These are phyloP conservation scores for Colletotrichum sublineola DNA, from an alignment of 2,329 filamentous ascomycete species.

Conservation along the genomic window DNA sequence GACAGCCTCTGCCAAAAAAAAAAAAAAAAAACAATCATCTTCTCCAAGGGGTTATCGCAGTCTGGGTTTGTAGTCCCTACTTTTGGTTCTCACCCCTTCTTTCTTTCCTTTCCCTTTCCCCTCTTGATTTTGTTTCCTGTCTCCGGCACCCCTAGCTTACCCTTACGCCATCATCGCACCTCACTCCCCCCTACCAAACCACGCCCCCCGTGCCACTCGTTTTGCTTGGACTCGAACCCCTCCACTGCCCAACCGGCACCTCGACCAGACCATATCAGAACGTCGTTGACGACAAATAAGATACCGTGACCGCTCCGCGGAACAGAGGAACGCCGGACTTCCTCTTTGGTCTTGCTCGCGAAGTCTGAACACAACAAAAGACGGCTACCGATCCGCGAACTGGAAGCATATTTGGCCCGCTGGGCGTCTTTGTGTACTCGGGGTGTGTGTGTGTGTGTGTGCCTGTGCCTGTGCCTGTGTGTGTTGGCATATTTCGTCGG, in stretches of 20 bases:
- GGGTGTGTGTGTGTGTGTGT: background rate
- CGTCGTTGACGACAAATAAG: conserved; percentile 18
- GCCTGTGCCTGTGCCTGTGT: background rate
- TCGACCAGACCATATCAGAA: conserved; percentile 6
- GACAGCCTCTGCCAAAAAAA: background rate
- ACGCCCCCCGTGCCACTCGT: conserved; percentile 25
- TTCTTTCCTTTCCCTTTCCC: background rate
- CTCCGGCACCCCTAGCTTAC: conserved; percentile 3
- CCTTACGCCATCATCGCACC: conserved; percentile 9
- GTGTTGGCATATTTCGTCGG: conserved; percentile 7
- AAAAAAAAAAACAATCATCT: background rate
- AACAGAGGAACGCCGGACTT: background rate
- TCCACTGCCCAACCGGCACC: conserved; percentile 27
- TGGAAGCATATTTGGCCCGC: background rate
- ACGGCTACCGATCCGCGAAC: conserved; percentile 3
- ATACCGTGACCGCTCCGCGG: background rate
- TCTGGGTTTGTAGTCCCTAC: background rate
- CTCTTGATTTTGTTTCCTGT: background rate
- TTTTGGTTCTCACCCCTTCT: background rate
- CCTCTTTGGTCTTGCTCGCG: background rate
- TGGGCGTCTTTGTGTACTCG: conserved; percentile 3
- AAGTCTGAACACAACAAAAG: background rate
- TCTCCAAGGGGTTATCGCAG: background rate
- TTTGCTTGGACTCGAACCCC: conserved; percentile 32
- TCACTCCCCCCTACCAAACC: background rate